Base-by-base conservation (phyloP, 23 red algal genomes). In the Porphyridium purpureum region DNA sequence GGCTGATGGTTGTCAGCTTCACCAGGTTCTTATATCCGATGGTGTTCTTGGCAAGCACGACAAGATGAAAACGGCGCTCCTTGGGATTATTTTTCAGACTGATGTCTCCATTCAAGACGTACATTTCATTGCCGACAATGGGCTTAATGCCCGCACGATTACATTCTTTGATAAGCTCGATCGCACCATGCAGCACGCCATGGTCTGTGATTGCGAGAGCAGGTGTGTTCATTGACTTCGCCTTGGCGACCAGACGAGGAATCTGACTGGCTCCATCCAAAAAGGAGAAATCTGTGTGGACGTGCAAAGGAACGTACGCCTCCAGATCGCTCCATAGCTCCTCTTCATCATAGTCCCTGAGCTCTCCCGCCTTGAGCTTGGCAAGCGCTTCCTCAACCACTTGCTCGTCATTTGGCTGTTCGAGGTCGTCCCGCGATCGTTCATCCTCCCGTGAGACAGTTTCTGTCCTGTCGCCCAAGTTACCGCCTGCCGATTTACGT, bases 61-160 rank as follows among this genome's bases (percentile, higher is more conserved):
- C 80, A 4, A 94, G 70, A 48, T 94, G 88, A 41, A 77, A 85
- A 15, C 74, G 66, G 15, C 31, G 57, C 17, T 47, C 44, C 57
- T 62, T 62, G 17, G 51, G 29, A 33, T 55, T 44, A 44, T 44
- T 17, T 17, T 11, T 44, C 38, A 44, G 38, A 11, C 38, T 44
- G 11, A 70, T 29, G 19, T 44, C 41, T 42, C 59, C 70, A 30
- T 79, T 72, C 27, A 90, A 44, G 49, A 68, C 58, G 61, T 94
- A 94, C 88, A 94, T 80, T 59, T 94, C 88, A 51, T 94, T 94
- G 42, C 88, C 88, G 29, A 84, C 73, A 29, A 94, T 94, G 14
- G 88, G 88, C 62, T 84, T 83, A 20, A 83, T 67, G 6, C 61
- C 59, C 11, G 52, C 63, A 8, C 54, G 30, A 19, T 66, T 50